Conservation (phyloP, 176 grass and related monocot species). For the Miscanthus lutarioriparius region DNA sequence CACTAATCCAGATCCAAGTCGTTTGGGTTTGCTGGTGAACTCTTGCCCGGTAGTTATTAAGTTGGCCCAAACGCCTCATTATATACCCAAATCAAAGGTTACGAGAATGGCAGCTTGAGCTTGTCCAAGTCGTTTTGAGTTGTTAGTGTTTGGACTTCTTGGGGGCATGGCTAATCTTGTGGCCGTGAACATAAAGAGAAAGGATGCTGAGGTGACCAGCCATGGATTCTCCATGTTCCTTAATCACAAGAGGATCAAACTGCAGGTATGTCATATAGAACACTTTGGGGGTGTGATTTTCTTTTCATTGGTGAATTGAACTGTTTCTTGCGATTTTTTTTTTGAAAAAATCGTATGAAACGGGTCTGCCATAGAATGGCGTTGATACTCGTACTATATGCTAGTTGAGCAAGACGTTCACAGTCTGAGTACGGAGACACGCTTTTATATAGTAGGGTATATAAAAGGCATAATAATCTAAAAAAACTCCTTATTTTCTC, state of each 20-base stretch:
- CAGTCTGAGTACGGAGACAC: too few species aligned
- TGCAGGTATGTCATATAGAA: constrained; percentile 34
- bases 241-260: constrained; percentile 51
- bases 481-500: neutral
- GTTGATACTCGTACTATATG: neutral
- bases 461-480: neutral
- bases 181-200: constrained; percentile 55
- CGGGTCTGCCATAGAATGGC: too few species aligned
- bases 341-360: too few species aligned
- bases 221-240: constrained; percentile 46
- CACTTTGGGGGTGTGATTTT: neutral
- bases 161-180: constrained; percentile 29
- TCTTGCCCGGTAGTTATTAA: neutral
- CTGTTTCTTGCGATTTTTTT: neutral
- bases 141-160: neutral
- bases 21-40: constrained; percentile 30
- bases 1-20: constrained; percentile 13
- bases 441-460: neutral
- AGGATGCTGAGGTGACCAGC: constrained; percentile 38
- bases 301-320: neutral
- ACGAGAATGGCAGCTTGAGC: neutral
- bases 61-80: neutral
- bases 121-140: neutral
- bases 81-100: neutral
- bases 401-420: neutral